Percentiles rank a stretch among this genome's conserved stretches.
These are phyloP conservation scores for Closterium sp. DNA, from an alignment of 139 green algal genomes.

Conservation along the genomic window DNA sequence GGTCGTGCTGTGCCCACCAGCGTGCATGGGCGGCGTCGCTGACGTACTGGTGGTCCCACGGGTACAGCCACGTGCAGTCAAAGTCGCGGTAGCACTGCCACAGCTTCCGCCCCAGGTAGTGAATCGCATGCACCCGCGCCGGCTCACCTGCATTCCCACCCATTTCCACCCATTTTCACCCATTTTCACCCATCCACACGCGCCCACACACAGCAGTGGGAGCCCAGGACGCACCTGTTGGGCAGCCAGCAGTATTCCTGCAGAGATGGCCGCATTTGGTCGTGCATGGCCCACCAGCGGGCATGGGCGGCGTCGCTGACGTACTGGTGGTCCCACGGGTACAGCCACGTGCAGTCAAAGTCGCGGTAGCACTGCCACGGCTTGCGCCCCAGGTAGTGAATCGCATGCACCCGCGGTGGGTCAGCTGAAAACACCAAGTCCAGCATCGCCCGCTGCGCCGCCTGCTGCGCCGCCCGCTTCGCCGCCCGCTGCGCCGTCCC, in stretches of 20 bases:
- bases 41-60: neutral
- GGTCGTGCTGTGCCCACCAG: neutral
- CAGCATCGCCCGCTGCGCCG: neutral
- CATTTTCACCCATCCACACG: neutral
- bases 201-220: neutral
- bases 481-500: neutral
- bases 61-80: slow-evolving; percentile 5
- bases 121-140: neutral
- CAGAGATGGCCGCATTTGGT: neutral
- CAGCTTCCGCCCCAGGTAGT: slow-evolving; percentile 9
- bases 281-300: neutral
- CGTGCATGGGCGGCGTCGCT: neutral
- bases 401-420: neutral
- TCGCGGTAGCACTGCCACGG: slow-evolving; percentile 10
- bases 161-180: too few relatives aligned
- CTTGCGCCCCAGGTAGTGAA: slow-evolving; percentile 10
- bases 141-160: neutral
- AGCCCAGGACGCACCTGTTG: neutral
- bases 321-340: neutral
- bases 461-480: neutral
- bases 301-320: neutral
- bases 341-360: slow-evolving; percentile 10
- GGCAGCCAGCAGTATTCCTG: neutral
- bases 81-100: slow-evolving; percentile 8
- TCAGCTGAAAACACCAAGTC: neutral